Evolutionary conservation across 805 yeast genomes (phyloP).

Genomic region (Cyberlindnera veronae): DNA sequence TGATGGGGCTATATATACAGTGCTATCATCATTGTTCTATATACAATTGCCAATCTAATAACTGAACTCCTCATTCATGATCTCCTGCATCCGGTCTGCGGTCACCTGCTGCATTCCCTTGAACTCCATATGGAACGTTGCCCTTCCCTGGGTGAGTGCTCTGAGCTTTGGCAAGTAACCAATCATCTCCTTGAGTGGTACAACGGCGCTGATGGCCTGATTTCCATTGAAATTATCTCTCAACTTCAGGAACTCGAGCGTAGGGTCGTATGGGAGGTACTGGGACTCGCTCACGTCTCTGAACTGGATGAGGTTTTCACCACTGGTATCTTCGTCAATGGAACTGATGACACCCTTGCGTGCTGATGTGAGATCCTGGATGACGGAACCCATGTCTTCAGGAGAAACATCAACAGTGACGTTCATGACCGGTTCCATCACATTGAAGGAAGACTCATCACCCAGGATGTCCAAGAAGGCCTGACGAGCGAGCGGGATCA

Average conservation of each 20-base stretch:
- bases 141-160: slow-evolving; percentile 87
- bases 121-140: slow-evolving; percentile 75
- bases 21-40: neutral
- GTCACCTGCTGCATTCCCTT: slow-evolving; percentile 68
- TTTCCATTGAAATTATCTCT: slow-evolving; percentile 22
- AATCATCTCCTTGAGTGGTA: slow-evolving; percentile 86
- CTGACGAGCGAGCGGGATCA: slow-evolving; percentile 45
- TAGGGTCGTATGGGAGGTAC: slow-evolving; percentile 77
- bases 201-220: slow-evolving; percentile 68
- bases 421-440: slow-evolving; percentile 87
- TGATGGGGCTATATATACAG: too few species aligned
- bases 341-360: slow-evolving; percentile 72
- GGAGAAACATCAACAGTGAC: slow-evolving; percentile 64
- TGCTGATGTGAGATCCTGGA: slow-evolving; percentile 77
- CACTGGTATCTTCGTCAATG: slow-evolving; percentile 58
- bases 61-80: slow-evolving; percentile 25
- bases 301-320: slow-evolving; percentile 43
- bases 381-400: slow-evolving; percentile 73
- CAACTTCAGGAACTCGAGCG: slow-evolving; percentile 34
- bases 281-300: slow-evolving; percentile 54
- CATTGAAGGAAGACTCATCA: slow-evolving; percentile 35
- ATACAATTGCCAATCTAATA: neutral
- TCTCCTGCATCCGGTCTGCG: slow-evolving; percentile 43
- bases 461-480: slow-evolving; percentile 40
- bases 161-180: slow-evolving; percentile 79